Base-by-base conservation (phyloP, 768 basidiomycete species). In the Saitozyma sp. region DNA sequence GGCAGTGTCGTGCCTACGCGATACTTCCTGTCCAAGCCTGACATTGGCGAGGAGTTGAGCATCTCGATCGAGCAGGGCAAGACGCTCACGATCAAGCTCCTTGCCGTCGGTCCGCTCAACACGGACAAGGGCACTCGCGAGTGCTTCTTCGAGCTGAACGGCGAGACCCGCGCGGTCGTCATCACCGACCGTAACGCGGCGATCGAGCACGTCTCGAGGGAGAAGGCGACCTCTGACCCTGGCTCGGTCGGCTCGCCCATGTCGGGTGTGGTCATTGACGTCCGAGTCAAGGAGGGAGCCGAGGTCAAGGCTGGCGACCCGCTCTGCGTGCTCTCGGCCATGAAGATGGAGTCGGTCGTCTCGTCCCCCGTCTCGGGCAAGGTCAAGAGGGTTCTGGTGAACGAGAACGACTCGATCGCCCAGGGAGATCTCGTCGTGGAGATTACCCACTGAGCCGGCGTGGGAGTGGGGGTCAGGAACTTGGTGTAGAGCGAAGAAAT, bases 321-420 rank as follows among this genome's bases (percentile, higher is more conserved):
- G 61, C 83, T 97, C 67, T 90, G 90, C 80, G 91, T 97, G 64
- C 83, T 96, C 81, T 93, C 91, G 79, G 95, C 95, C 14, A 97
- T 97, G 95, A 94, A 95, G 92, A 97, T 98, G 95, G 95, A 99
- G 83, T 92, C 91, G 65, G 88, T 91, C 66, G 92, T 98, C 51
- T 95, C 92, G 39, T 90, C 93, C 38, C 94, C 96, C 29, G 95
- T 98, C 50, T 93, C 93, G 55, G 96, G 96, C 50, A 92, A 93
- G 79, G 85, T 98, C 82, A 93, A 92, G 82, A 89, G 95, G 48
- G 91, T 99, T 38, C 86, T 88, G 56, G 92, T 97, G 56, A 86
- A 87, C 66, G 90, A 93, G 85, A 91, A 90, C 66, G 96, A 99
- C 80, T 93, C 91, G 37, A 90, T 97, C 82, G 89, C 88, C 79